A percentile compares a stretch with the other conserved stretches of the same genome.
Evolutionary conservation across 257 asterid species (phyloP).

Genomic region (Scutellaria galericulata): DNA sequence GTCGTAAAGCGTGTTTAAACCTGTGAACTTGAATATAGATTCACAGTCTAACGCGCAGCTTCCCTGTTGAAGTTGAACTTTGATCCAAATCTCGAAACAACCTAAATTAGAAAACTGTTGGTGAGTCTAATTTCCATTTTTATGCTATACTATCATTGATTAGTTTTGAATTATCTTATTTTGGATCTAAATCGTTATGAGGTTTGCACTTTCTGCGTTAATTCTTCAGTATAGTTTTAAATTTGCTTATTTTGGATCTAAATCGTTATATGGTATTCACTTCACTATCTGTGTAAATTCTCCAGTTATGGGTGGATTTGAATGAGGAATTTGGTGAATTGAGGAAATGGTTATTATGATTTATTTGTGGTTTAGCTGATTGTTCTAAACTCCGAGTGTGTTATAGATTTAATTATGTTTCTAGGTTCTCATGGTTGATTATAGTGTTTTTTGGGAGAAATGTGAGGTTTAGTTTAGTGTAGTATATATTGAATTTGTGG

Average conservation of each 20-base stretch:
- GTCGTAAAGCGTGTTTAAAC: too few species aligned
- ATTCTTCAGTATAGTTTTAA: too few species aligned
- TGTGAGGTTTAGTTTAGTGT: background rate
- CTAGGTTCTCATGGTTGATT: background rate
- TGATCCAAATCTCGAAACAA: too few species aligned
- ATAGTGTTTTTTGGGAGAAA: background rate
- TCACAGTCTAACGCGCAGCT: too few species aligned
- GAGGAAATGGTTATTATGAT: background rate
- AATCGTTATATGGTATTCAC: background rate
- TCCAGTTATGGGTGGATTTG: conserved; percentile 26
- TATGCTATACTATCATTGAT: too few species aligned
- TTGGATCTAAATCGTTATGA: too few species aligned
- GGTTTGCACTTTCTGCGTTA: too few species aligned
- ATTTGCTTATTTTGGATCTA: background rate
- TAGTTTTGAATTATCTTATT: too few species aligned
- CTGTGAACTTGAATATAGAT: too few species aligned
- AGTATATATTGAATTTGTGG: background rate
- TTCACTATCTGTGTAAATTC: background rate
- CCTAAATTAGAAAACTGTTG: too few species aligned
- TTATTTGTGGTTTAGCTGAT: background rate
- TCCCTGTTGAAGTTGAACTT: too few species aligned
- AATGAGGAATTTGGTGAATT: conserved; percentile 31
- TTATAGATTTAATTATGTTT: background rate
- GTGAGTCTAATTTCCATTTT: too few species aligned
- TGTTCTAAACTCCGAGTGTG: background rate